Conservation (phyloP, 768 basidiomycete genomes). For the Collybia sp. region DNA sequence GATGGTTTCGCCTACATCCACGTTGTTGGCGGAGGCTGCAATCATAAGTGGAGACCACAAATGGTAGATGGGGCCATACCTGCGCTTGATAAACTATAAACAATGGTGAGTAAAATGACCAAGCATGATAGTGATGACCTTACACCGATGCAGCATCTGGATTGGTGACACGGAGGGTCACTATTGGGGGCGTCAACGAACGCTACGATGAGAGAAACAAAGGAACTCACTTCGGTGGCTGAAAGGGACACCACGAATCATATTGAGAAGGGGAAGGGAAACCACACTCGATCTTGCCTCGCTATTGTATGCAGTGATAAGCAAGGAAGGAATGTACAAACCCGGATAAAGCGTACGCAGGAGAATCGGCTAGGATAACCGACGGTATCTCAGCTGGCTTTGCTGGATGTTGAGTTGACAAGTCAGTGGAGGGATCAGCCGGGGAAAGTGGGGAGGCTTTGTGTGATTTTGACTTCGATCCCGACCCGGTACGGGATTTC, state of each 20-base stretch:
- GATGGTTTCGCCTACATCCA: too few relatives aligned
- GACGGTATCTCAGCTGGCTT: too few relatives aligned
- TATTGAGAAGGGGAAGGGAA: constrained; percentile 42
- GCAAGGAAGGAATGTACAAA: background rate
- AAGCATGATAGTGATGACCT: constrained; percentile 8
- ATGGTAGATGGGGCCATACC: background rate
- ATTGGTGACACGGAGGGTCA: constrained; percentile 33
- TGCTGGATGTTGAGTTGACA: too few relatives aligned
- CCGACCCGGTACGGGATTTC: too few relatives aligned
- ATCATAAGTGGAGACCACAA: too few relatives aligned
- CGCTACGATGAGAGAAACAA: constrained; percentile 3
- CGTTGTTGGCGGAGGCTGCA: too few relatives aligned
- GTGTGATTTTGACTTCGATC: too few relatives aligned
- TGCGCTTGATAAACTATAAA: constrained; percentile 7
- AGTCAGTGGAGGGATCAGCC: too few relatives aligned
- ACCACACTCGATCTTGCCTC: constrained; percentile 43
- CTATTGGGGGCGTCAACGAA: constrained; percentile 14
- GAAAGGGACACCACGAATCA: constrained; percentile 41
- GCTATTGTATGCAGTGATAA: constrained; percentile 14
- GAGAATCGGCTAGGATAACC: constrained; percentile 7
- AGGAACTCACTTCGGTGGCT: constrained; percentile 36
- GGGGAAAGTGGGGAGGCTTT: too few relatives aligned
- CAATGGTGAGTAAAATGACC: background rate
- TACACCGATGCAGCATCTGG: constrained; percentile 38
- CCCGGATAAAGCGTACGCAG: background rate